Evolutionary conservation across 225 moss, liverwort and hornwort species (phyloP), one percentile per base, ranked within the genome.

Genomic region (Takakia lepidozioides): DNA sequence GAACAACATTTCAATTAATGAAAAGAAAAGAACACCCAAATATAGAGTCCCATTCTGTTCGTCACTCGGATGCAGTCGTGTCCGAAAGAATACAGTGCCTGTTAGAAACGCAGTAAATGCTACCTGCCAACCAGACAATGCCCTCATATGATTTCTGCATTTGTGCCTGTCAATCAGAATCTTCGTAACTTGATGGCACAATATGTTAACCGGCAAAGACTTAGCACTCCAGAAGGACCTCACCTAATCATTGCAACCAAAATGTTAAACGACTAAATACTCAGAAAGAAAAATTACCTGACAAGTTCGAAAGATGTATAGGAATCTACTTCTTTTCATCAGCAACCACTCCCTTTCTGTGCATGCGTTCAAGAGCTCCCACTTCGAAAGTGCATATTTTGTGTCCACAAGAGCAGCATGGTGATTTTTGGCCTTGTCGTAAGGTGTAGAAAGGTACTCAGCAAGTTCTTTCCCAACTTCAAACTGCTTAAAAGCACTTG

Each of bases 1-100:
- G 64, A 91, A 91, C 87, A 91, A 84, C 72, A 80, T 72, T 49
- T 91, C 81, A 23, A 91, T 65, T 35, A 91, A 68, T 20, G 86
- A 68, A 62, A 76, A 91, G 70, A 91, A 91, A 48, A 91, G 84
- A 21, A 78, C 51, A 24, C 73, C 51, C 19, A 86, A 72, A 42
- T 91, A 91, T 24, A 91, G 47, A 36, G 74, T 71, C 36, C 91
- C 87, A 35, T 59, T 78, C n/a, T 41, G 8, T 43, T 86, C 77
- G 55, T 27, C 74, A 8, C 46, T 67, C 63, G 84, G 81, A 61
- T 84, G 81, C 70, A 91, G 48, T 29, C 65, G 73, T 34, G 81
- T 87, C 46, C 87, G 83, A 29, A 91, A 64, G 55, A 84, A 91
- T 26, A 91, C 78, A 34, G 91, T 91, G 49, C 71, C 64, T 17